Evolutionary conservation across 176 grass and related monocot species (phyloP), one percentile per base, ranked within the genome.

Genomic region (Carex scoparia): DNA sequence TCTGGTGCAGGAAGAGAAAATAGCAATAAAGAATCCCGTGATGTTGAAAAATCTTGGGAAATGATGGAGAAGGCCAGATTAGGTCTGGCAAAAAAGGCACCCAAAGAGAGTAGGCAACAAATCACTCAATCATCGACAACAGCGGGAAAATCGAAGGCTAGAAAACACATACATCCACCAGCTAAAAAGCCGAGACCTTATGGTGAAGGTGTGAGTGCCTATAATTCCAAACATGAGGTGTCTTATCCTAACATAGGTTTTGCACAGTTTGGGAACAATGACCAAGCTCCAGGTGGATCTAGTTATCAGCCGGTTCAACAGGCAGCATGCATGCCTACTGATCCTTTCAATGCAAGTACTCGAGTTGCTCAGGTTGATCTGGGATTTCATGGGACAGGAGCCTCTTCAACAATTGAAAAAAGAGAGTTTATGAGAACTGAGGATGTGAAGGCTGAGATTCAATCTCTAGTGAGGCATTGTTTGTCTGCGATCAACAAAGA

Each of bases 11-110:
- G 37, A 40, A 44, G 6, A n/a, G 68, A 70, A 44, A 18, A 42
- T n/a, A 40, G 1, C 15, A 70, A 18, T 18, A 44, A 12, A 44
- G 37, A 42, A 70, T 44, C 68, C 15, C 2, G 15, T 12, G 53
- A 90, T 89, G 67, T 86, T n/a, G 49, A n/a, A 35, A 94, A 92
- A 89, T 84, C 92, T 79, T 97, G 94, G 94, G 89, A 92, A 94
- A 88, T 70, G 88, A 57, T 97, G 88, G 83, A 92, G 72, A 87
- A 87, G 7, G 92, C 88, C 58, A 90, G 89, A 83, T 79, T 82
- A 44, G 18, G 54, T 59, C 58, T 80, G 76, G 75, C 31, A 55
- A 90, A n/a, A 76, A 77, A 92, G 61, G 66, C 28, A 90, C 61
- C 71, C 51, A 16, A 65, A 40, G 4, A 15, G 35, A 90, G 69